Conservation (phyloP, 192 early-diverging fungal genomes). For the Oehlia diaphana region DNA sequence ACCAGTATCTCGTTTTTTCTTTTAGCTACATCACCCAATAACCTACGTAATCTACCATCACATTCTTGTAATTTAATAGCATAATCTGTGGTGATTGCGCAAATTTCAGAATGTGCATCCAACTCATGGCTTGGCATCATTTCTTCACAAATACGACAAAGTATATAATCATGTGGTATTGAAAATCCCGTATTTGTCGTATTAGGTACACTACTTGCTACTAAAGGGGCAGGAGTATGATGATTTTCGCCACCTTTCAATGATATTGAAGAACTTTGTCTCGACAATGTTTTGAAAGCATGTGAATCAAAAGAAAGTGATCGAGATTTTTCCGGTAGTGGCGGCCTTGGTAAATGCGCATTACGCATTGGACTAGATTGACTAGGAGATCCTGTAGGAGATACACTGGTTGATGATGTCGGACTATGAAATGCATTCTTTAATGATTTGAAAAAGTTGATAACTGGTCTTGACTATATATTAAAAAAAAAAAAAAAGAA, state of each 20-base stretch:
- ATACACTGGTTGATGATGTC: constrained; percentile 21
- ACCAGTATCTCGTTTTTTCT: constrained; percentile 46
- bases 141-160: constrained; percentile 90
- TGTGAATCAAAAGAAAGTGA: constrained; percentile 23
- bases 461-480: constrained; percentile 15
- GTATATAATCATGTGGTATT: constrained; percentile 42
- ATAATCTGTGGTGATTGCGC: constrained; percentile 71
- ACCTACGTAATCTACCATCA: constrained; percentile 55
- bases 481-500: too few relatives aligned
- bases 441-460: constrained; percentile 29
- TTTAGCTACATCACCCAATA: constrained; percentile 53
- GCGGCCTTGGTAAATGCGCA: constrained; percentile 18
- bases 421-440: constrained; percentile 32
- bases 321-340: constrained; percentile 5
- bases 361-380: constrained; percentile 17
- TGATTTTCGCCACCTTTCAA: neutral
- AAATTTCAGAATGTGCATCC: constrained; percentile 78
- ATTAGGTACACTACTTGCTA: neutral
- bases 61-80: constrained; percentile 64
- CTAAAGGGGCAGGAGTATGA: neutral
- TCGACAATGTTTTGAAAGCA: neutral
- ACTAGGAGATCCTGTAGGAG: constrained; percentile 22
- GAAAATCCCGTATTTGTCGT: constrained; percentile 6
- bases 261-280: constrained; percentile 21
- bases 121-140: constrained; percentile 62